Conservation (phyloP, 805 yeast genomes). For the Maudiozyma barnettii region DNA sequence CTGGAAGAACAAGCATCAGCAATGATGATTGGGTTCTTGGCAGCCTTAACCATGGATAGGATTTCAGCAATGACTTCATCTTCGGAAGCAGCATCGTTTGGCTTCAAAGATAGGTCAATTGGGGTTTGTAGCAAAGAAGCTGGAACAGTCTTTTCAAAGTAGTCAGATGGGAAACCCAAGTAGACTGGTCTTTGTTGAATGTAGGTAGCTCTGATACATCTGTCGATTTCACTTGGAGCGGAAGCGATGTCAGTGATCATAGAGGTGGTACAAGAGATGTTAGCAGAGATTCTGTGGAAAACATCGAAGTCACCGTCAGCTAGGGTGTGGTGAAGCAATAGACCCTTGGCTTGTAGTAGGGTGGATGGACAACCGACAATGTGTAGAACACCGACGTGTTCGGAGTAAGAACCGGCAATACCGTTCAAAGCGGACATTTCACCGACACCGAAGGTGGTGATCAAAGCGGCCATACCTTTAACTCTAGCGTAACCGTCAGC, state of each 20-base stretch:
- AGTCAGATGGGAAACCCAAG: constrained; percentile 2
- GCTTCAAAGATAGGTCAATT: not conserved
- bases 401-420: constrained; percentile 3
- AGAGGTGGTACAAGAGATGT: constrained; percentile 1
- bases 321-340: constrained; percentile 1
- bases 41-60: not conserved
- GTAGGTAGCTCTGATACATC: constrained; percentile 2
- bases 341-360: not conserved
- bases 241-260: constrained; percentile 2
- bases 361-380: constrained; percentile 2
- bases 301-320: constrained; percentile 2
- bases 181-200: constrained; percentile 1
- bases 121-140: not conserved
- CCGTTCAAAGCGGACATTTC: constrained; percentile 1
- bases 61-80: not conserved
- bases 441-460: constrained; percentile 3
- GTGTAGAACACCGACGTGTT: constrained; percentile 2
- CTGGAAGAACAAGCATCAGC: constrained; percentile 3
- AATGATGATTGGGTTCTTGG: constrained; percentile 2
- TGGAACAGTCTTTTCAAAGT: constrained; percentile 1
- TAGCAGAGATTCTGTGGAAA: constrained; percentile 2
- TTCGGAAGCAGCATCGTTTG: not conserved
- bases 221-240: constrained; percentile 1
- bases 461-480: constrained; percentile 2
- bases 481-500: constrained; percentile 3